A percentile compares a stretch with the other conserved stretches of the same genome.
phyloP scores from a whole-genome alignment of 2,329 filamentous ascomycete genomes.

The Akanthomyces lecanii region DNA sequence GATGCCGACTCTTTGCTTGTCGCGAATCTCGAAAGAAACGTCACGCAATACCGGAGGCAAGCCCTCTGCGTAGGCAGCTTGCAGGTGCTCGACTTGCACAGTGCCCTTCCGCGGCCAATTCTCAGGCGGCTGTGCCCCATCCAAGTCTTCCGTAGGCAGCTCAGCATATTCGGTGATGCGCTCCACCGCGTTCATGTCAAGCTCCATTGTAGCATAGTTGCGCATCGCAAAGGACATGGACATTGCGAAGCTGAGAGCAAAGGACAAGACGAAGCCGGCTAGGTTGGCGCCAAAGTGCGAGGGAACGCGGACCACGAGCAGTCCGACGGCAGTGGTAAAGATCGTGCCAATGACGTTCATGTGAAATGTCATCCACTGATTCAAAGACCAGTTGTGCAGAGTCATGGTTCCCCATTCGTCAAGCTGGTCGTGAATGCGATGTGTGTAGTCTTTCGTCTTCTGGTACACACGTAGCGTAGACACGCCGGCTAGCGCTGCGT shows the following conservation, averaged over 20 bases:
- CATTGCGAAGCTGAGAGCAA: constrained; percentile 65
- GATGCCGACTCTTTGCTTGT: constrained; percentile 68
- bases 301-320: constrained; percentile 59
- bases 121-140: constrained; percentile 57
- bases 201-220: constrained; percentile 65
- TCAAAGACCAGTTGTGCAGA: constrained; percentile 67
- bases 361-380: constrained; percentile 71
- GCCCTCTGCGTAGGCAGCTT: constrained; percentile 66
- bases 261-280: constrained; percentile 71
- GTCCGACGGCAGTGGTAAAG: constrained; percentile 62
- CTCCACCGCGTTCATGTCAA: constrained; percentile 76
- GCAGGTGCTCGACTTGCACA: constrained; percentile 67
- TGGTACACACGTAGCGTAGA: constrained; percentile 72
- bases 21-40: constrained; percentile 61
- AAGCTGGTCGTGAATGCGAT: constrained; percentile 65
- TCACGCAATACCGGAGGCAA: constrained; percentile 67
- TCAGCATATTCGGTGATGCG: constrained; percentile 71
- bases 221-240: constrained; percentile 63
- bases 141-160: constrained; percentile 61
- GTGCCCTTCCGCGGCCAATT: constrained; percentile 71
- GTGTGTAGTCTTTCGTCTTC: constrained; percentile 61
- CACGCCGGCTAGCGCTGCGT: constrained; percentile 67
- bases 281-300: constrained; percentile 63
- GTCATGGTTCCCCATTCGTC: constrained; percentile 63
- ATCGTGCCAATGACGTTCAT: constrained; percentile 66